phyloP scores from a whole-genome alignment of 2,329 filamentous ascomycete species.

The Aspergillus ruber region DNA sequence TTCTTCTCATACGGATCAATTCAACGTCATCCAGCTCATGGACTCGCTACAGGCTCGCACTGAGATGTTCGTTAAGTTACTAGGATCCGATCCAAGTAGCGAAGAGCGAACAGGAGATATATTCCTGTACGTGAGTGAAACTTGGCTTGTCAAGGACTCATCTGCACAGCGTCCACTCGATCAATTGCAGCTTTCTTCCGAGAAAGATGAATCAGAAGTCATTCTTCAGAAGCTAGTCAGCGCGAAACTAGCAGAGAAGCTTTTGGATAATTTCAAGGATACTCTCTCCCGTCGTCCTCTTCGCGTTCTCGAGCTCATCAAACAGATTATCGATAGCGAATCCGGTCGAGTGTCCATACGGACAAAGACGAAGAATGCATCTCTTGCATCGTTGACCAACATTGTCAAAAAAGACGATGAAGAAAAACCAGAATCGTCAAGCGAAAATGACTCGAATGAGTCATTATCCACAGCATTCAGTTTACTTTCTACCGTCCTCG shows the following conservation, averaged over 20 bases:
- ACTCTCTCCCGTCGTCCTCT: slow-evolving; percentile 35
- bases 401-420: slow-evolving; percentile 21
- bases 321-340: slow-evolving; percentile 37
- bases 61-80: slow-evolving; percentile 30
- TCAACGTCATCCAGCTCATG: slow-evolving; percentile 28
- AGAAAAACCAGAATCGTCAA: slow-evolving; percentile 7
- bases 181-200: slow-evolving; percentile 9
- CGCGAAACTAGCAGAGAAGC: slow-evolving; percentile 36
- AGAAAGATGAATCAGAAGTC: slow-evolving; percentile 17
- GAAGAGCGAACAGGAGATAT: slow-evolving; percentile 36
- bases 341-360: slow-evolving; percentile 10
- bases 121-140: slow-evolving; percentile 37
- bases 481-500: slow-evolving; percentile 36
- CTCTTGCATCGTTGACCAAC: slow-evolving; percentile 30
- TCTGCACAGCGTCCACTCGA: slow-evolving; percentile 1
- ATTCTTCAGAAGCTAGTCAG: slow-evolving; percentile 33
- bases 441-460: slow-evolving; percentile 24
- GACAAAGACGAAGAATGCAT: slow-evolving; percentile 12
- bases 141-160: slow-evolving; percentile 32
- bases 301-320: slow-evolving; percentile 35
- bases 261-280: slow-evolving; percentile 39
- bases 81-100: slow-evolving; percentile 33
- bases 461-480: slow-evolving; percentile 37
- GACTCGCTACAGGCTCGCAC: slow-evolving; percentile 31
- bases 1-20: slow-evolving; percentile 5